These are phyloP conservation scores for Herpetomonas tarakana DNA, from an alignment of 208 protist genomes.

Conservation along the genomic window DNA sequence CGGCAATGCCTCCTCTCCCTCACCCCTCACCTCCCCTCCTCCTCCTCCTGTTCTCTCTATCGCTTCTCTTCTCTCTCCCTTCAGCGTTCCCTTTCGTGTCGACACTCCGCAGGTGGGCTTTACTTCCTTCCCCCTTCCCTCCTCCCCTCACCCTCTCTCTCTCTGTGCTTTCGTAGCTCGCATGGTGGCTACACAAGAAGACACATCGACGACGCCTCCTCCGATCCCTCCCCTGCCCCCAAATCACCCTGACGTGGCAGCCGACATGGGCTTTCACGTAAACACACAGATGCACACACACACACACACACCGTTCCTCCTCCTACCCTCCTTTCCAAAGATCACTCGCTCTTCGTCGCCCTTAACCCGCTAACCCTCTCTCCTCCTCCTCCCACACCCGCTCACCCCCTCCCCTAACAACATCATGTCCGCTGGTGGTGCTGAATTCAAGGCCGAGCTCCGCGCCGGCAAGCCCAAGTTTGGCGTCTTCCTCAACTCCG, in stretches of 20 bases:
- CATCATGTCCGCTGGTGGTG: slow-evolving; percentile 55
- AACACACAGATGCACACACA: no score
- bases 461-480: slow-evolving; percentile 80
- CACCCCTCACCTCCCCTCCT: not conserved
- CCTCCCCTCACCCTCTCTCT: not conserved
- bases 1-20: no score
- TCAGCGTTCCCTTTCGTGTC: not conserved
- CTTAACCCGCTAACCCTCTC: not conserved
- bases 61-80: not conserved
- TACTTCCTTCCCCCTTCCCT: not conserved
- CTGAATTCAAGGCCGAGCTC: slow-evolving; percentile 80
- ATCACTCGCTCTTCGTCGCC: not conserved
- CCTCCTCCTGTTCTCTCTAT: not conserved
- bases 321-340: no score
- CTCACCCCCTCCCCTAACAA: not conserved
- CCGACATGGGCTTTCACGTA: no score
- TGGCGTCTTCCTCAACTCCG: slow-evolving; percentile 76
- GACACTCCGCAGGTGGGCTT: not conserved
- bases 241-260: no score
- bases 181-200: no score
- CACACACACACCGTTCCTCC: no score
- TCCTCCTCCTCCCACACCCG: not conserved
- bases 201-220: no score
- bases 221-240: no score
- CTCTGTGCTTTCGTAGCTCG: no score